Base-by-base conservation (phyloP, 1,284 basidiomycete species). In the Pholiota adiposa region DNA sequence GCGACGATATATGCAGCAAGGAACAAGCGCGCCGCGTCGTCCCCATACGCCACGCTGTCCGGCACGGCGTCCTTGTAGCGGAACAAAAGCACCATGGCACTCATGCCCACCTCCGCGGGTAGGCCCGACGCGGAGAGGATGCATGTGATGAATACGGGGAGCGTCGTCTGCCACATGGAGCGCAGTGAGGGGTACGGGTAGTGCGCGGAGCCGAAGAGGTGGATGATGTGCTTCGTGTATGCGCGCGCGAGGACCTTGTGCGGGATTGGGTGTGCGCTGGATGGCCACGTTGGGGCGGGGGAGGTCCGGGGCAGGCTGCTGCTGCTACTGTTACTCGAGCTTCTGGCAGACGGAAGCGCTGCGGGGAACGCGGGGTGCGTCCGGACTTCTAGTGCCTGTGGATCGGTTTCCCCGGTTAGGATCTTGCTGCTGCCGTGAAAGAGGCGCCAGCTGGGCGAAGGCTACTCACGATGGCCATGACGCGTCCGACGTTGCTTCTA, bases 1-100 rank as follows among this genome's bases (percentile, higher is more conserved):
- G 63, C 58, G 31, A 65, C 53, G 40, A 64, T 51, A 33, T 58
- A 64, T 11, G 60, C 57, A 0, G 64, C 50, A 19, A 64, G 33
- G 44, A 60, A 65, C 6, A 64, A 51, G 12, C 63, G 52, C 46
- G 59, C 56, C 0, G 61, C 54, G 34, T 65, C 62, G 25, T 61
- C 51, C 29, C 59, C 58, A 19, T 65, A 60, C 12, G 63, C 58
- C 11, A 64, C 62, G 38, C 56, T 57, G 18, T 19, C 18, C 2
- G 57, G 59, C 18, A 27, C 46, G 23, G 54, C 58, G 19, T 58
- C 56, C 31, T 60, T 58, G 48, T 65, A 64, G 3, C 50, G 50
- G 19, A 41, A 51, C 25, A 64, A 55, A n/a, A 63, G 58, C 2
- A 56, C 53, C 52, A 63, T 62, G 0, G 64, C 60, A 16, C 41